A percentile compares a stretch with the other conserved stretches of the same genome.
phyloP scores from a whole-genome alignment of 2,329 filamentous ascomycete species.

The Penicillium polonicum region DNA sequence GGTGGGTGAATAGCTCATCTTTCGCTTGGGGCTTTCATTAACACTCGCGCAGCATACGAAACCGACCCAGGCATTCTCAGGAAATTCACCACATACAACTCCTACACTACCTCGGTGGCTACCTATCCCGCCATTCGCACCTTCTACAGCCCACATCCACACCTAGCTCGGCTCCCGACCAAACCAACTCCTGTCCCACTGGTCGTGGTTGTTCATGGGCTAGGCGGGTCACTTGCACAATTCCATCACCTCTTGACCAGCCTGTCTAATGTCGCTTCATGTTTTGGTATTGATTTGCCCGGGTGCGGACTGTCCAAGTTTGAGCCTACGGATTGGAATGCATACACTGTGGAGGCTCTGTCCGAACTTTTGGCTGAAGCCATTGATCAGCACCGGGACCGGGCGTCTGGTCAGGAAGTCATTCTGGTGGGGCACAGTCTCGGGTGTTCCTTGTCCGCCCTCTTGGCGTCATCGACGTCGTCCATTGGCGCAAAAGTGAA shows the following conservation, averaged over 20 bases:
- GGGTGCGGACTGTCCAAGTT: conserved; percentile 84
- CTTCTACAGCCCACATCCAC: conserved; percentile 79
- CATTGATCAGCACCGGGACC: conserved; percentile 71
- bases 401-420: conserved; percentile 65
- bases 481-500: conserved; percentile 55
- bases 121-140: conserved; percentile 75
- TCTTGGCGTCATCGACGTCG: conserved; percentile 64
- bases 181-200: conserved; percentile 74
- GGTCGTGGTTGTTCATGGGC: conserved; percentile 85
- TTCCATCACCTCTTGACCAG: conserved; percentile 80
- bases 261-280: conserved; percentile 77
- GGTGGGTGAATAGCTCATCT: conserved; percentile 25
- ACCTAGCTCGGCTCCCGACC: conserved; percentile 75
- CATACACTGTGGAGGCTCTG: conserved; percentile 76
- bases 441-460: conserved; percentile 75
- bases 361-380: conserved; percentile 71
- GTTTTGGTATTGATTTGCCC: conserved; percentile 83
- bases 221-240: conserved; percentile 89
- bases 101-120: conserved; percentile 68
- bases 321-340: conserved; percentile 66
- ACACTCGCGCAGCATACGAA: conserved; percentile 30
- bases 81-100: conserved; percentile 68
- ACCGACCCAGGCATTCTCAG: conserved; percentile 78
- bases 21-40: conserved; percentile 4
- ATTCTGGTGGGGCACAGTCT: conserved; percentile 87